Conservation (phyloP, 495 filamentous ascomycete genomes). For the Penicillium goetzii region DNA sequence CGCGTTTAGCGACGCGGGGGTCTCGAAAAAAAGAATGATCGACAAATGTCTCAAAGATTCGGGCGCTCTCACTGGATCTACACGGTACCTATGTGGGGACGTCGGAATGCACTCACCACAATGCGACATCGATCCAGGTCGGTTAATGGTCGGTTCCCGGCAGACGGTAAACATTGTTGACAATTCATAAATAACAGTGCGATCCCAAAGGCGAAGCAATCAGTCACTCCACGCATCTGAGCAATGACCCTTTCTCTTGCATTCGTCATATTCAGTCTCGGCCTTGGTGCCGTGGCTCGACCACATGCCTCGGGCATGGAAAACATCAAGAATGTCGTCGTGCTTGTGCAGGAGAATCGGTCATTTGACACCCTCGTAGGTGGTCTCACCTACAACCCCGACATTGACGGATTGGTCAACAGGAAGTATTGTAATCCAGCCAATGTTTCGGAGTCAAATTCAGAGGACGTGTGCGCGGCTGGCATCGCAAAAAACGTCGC, state of each 20-base stretch:
- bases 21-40: not conserved
- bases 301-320: conserved; percentile 25
- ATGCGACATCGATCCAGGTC: not conserved
- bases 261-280: conserved; percentile 8
- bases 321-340: conserved; percentile 52
- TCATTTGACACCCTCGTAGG: conserved; percentile 51
- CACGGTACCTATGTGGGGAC: not conserved
- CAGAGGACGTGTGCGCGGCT: conserved; percentile 42
- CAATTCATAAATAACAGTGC: not conserved
- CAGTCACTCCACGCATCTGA: not conserved
- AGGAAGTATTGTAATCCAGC: conserved; percentile 45
- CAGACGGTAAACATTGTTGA: not conserved
- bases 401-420: conserved; percentile 42
- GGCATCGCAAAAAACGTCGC: conserved; percentile 37
- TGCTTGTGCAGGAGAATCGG: conserved; percentile 50
- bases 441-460: conserved; percentile 39
- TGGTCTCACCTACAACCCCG: conserved; percentile 40
- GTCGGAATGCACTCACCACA: conserved; percentile 1
- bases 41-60: not conserved
- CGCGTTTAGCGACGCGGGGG: not conserved
- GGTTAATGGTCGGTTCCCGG: not conserved
- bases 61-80: not conserved
- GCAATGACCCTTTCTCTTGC: not conserved
- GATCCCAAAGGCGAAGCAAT: not conserved
- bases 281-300: conserved; percentile 15